phyloP scores from a whole-genome alignment of 306 rosid species.

The Vigna angularis region DNA sequence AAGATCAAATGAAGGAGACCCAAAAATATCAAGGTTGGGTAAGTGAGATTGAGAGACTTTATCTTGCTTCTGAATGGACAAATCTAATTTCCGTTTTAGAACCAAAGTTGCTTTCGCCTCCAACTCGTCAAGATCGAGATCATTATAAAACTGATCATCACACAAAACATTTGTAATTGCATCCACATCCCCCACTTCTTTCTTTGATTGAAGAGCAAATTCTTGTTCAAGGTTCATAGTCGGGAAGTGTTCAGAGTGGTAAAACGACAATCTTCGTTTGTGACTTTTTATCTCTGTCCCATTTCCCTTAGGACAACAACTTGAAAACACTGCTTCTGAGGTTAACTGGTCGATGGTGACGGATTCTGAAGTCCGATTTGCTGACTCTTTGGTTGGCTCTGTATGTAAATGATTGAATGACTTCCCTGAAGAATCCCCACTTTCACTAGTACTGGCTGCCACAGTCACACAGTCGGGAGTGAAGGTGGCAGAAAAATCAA shows the following conservation, averaged over 20 bases:
- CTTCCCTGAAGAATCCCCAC: constrained; percentile 55
- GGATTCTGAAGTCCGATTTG: constrained; percentile 46
- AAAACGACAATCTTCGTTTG: constrained; percentile 64
- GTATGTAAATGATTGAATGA: constrained; percentile 47
- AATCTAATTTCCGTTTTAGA: constrained; percentile 65
- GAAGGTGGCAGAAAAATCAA: constrained; percentile 41
- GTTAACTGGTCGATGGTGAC: constrained; percentile 40
- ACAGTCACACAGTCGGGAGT: constrained; percentile 57
- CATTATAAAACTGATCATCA: constrained; percentile 78
- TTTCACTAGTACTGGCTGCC: constrained; percentile 51
- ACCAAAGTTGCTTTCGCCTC: constrained; percentile 82
- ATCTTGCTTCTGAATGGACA: constrained; percentile 51
- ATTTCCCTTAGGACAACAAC: constrained; percentile 42
- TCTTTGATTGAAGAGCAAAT: constrained; percentile 60
- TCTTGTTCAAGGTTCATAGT: constrained; percentile 65
- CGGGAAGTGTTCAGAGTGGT: constrained; percentile 60
- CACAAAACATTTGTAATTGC: constrained; percentile 48
- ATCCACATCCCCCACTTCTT: constrained; percentile 44
- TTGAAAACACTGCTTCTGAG: constrained; percentile 54
- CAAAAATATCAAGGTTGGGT: constrained; percentile 35
- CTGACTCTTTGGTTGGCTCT: constrained; percentile 49
- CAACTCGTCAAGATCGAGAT: constrained; percentile 77
- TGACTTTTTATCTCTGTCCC: constrained; percentile 47
- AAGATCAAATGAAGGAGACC: constrained; percentile 86
- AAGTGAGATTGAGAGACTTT: constrained; percentile 44